Base-by-base conservation (phyloP, 2,329 filamentous ascomycete genomes). In the Torrubiella hemipterigena region DNA sequence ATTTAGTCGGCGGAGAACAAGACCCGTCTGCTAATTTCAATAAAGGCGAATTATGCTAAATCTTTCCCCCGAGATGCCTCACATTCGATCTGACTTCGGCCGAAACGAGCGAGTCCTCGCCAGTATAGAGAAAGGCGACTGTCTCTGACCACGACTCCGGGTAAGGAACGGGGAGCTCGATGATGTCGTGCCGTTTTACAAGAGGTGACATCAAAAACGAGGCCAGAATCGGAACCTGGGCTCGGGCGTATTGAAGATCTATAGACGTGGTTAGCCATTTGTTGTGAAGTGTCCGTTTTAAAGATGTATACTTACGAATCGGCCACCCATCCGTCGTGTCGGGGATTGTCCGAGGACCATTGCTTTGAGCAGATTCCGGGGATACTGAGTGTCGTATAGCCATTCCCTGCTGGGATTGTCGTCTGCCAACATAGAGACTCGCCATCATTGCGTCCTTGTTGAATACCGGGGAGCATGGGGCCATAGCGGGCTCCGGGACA, bases 151-250 rank as follows among this genome's bases (percentile, higher is more conserved):
- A 78, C 7, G 56, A 63, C 30, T 63, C 60, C 1, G 73, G 71
- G 34, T 66, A 56, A 2, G 73, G 73, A 33, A 78, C 40, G 0
- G 72, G 71, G 8, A 77, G 52, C 39, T 76, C 69, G 31, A 78
- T 56, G 3, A 56, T 53, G 41, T 76, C 72, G 17, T 68, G 64
- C 16, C 58, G 55, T 11, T 52, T 50, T 15, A 76, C 57, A 41
- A 67, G 57, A 5, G 65, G 61, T 0, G 68, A 73, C 20, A 67
- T 53, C 40, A 78, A 64, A 28, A 77, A 50, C 2, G 65, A 59
- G 1, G 64, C 69, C 6, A 77, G 50, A 0, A 69, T 60, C 3
- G 72, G 73, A 4, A 76, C 55, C 24, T 48, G 43, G 11, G 38
- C 39, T 31, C 51, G 42, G n/a, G 52, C 52, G 25, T 52, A 51